These are phyloP conservation scores for Kingdonia uniflora DNA, from an alignment of 164 flowering plant species.

Conservation along the genomic window DNA sequence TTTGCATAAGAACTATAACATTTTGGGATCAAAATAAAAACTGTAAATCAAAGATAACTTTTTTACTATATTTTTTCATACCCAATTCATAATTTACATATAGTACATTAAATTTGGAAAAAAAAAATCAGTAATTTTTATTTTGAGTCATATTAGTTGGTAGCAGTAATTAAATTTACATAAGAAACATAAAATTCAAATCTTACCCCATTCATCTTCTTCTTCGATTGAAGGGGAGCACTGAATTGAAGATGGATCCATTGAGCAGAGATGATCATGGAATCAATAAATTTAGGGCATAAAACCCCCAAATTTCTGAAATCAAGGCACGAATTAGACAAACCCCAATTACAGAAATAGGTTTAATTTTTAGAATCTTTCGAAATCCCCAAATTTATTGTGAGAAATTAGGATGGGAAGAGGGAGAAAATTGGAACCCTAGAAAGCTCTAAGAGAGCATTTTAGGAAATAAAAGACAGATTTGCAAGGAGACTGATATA, in stretches of 20 bases:
- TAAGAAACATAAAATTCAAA: neutral
- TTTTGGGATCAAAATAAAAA: neutral
- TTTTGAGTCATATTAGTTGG: neutral
- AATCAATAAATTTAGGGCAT: too few relatives aligned
- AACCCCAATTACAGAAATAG: too few relatives aligned
- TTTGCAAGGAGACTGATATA: too few relatives aligned
- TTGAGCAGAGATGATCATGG: slow-evolving; percentile 31
- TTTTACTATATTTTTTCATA: neutral
- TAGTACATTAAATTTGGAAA: neutral
- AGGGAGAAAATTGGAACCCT: too few relatives aligned
- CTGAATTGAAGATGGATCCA: slow-evolving; percentile 48
- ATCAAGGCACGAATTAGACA: too few relatives aligned
- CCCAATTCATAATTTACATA: neutral
- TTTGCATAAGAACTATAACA: neutral
- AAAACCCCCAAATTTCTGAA: too few relatives aligned
- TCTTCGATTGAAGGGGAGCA: slow-evolving; percentile 39
- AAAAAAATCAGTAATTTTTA: neutral
- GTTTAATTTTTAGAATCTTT: too few relatives aligned
- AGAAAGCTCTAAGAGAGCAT: too few relatives aligned
- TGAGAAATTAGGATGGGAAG: too few relatives aligned
- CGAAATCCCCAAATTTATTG: too few relatives aligned
- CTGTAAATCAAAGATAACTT: neutral
- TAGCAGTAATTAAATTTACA: neutral
- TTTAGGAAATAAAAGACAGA: too few relatives aligned
- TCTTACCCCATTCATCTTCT: slow-evolving; percentile 77